A percentile compares a stretch with the other conserved stretches of the same genome.
phyloP scores from a whole-genome alignment of 116 monocot species.

The Posidonia oceanica region DNA sequence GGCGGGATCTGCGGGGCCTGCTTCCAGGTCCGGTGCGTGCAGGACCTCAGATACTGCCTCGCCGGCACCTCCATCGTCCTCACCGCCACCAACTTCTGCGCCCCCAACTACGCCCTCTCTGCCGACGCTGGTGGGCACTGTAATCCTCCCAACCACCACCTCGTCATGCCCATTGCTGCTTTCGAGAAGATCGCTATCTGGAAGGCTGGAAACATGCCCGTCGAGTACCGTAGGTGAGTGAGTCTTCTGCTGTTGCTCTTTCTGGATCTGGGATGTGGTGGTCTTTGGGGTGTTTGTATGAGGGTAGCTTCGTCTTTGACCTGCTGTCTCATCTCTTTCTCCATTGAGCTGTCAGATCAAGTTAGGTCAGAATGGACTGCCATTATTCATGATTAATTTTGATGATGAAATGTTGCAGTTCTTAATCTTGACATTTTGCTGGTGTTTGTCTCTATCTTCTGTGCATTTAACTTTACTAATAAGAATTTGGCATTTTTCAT shows the following conservation, averaged over 20 bases:
- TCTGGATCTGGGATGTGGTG: neutral
- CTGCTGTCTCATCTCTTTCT: neutral
- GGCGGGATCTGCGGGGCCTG: constrained; percentile 84
- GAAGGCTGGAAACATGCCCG: constrained; percentile 88
- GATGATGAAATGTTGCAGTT: neutral
- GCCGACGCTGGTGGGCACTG: constrained; percentile 62
- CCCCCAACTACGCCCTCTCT: constrained; percentile 77
- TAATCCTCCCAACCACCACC: constrained; percentile 78
- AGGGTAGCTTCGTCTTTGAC: neutral
- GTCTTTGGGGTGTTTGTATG: neutral
- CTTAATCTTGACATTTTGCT: neutral
- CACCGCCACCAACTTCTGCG: constrained; percentile 89
- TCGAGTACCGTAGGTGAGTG: constrained; percentile 75
- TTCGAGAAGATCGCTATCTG: constrained; percentile 99
- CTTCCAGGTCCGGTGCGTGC: constrained; percentile 83
- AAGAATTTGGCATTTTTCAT: no score
- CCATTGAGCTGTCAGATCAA: neutral
- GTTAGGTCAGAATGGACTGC: neutral
- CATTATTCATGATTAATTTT: neutral
- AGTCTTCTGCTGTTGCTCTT: neutral
- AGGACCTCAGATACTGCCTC: constrained; percentile 78
- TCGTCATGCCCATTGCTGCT: constrained; percentile 85
- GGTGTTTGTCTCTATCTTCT: neutral
- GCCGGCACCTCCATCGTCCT: constrained; percentile 82
- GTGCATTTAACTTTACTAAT: no score